These are phyloP conservation scores for Paramecium sonneborni DNA, from an alignment of 73 alveolate genomes.

Conservation along the genomic window DNA sequence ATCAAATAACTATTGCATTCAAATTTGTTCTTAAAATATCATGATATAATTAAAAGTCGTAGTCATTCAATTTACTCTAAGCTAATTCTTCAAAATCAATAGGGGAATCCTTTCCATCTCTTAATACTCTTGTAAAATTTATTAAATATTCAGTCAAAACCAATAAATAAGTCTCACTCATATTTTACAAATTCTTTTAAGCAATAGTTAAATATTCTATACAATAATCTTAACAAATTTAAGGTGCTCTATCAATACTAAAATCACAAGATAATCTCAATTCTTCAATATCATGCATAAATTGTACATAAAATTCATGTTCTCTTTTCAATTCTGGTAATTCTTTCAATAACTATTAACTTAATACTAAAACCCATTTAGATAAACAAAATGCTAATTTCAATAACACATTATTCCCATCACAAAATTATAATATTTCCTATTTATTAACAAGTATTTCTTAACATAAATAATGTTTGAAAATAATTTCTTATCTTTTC, in stretches of 20 bases:
- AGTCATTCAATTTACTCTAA: slow-evolving; percentile 8
- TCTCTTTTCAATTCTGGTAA: neutral
- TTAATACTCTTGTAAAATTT: neutral
- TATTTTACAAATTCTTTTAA: neutral
- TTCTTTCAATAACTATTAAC: neutral
- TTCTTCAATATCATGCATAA: slow-evolving; percentile 8
- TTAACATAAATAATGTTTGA: slow-evolving; percentile 48
- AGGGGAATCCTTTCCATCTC: slow-evolving; percentile 11
- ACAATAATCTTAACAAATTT: neutral
- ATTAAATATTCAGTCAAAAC: slow-evolving; percentile 26
- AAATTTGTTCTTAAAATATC: slow-evolving; percentile 10
- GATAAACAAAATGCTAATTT: neutral
- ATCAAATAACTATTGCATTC: slow-evolving; percentile 42
- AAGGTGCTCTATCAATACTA: neutral
- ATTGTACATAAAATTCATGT: slow-evolving; percentile 17
- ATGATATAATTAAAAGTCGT: slow-evolving; percentile 4
- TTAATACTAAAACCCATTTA: neutral
- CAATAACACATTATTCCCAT: slow-evolving; percentile 35
- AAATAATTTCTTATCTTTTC: slow-evolving; percentile 13
- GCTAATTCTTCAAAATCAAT: slow-evolving; percentile 49
- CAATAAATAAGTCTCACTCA: neutral
- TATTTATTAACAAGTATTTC: slow-evolving; percentile 1
- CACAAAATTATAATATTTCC: slow-evolving; percentile 9
- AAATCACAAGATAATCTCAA: neutral
- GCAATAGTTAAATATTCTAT: slow-evolving; percentile 17